These are phyloP conservation scores for Pisolithus microcarpus DNA, from an alignment of 768 basidiomycete species.

Conservation along the genomic window DNA sequence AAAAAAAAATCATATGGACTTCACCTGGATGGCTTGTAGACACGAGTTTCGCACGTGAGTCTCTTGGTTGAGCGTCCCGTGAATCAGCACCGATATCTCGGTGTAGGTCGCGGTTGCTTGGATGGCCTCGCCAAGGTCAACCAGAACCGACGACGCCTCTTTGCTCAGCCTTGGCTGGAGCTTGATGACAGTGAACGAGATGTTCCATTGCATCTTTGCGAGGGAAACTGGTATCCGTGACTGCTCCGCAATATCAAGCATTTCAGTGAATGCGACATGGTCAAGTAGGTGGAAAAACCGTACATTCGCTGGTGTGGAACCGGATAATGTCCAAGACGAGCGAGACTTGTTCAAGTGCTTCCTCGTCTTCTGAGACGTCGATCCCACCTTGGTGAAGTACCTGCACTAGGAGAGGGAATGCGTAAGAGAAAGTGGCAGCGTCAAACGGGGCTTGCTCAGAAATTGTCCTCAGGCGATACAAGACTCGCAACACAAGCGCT, in stretches of 20 bases:
- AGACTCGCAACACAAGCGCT: constrained; percentile 78
- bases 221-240: constrained; percentile 66
- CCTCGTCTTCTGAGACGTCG: constrained; percentile 40
- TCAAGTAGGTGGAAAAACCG: constrained; percentile 1
- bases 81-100: constrained; percentile 62
- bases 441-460: constrained; percentile 81
- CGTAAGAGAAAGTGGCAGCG: constrained; percentile 77
- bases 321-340: constrained; percentile 42
- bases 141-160: constrained; percentile 71
- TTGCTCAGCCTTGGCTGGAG: constrained; percentile 77
- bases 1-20: constrained; percentile 12
- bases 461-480: constrained; percentile 76
- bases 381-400: constrained; percentile 69
- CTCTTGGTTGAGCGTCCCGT: constrained; percentile 77
- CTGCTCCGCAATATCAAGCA: constrained; percentile 31
- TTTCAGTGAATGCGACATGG: constrained; percentile 12
- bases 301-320: constrained; percentile 29
- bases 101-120: constrained; percentile 50
- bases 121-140: constrained; percentile 78
- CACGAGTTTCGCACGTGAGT: constrained; percentile 82
- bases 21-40: constrained; percentile 83
- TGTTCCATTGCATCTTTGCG: constrained; percentile 59
- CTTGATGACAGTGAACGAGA: constrained; percentile 65
- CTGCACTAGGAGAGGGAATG: constrained; percentile 64
- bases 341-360: constrained; percentile 73